Base-by-base conservation (phyloP, 495 filamentous ascomycete genomes). In the Aspergillus campestris region DNA sequence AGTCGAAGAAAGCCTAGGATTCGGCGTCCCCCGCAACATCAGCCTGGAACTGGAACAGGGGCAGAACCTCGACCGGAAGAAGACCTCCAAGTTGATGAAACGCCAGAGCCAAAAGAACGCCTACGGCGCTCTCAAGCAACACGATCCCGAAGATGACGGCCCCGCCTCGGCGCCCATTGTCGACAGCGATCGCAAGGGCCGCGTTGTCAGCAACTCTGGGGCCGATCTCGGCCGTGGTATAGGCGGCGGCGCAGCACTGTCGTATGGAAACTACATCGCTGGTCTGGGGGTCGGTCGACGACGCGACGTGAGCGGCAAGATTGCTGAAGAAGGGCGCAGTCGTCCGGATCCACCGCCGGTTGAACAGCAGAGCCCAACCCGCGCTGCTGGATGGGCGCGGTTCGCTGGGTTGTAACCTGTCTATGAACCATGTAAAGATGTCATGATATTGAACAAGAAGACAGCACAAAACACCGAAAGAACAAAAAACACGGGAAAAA, bases 261-360 rank as follows among this genome's bases (percentile, higher is more conserved):
- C 80, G 65, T 53, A 82, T 67, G 60, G 83, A 31, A 66, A 83
- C 55, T 83, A 79, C 48, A 75, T 79, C 18, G 61, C 75, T 10
- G 74, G 71, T 12, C 54, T 70, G 45, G 67, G 60, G 45, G 70
- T 60, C 55, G 70, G 61, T 47, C 66, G 63, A 52, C 61, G 68
- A 52, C 71, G 89, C 41, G 81, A 87, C 53, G 87, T 91, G 8
- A 92, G 87, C 55, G 89, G 88, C 3, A 87, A 87, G 63, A 67
- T 87, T 38, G 89, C 82, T 1, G 89, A 95, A 64, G 89, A 95
- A 64, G 89, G 89, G 1, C 70, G 82, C 34, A 78, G 77, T 3
- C 72, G 72, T 8, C 56, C 51, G 30, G 42, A 10, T 33, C 40
- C 37, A 30, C 46, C 38, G 31, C 27, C 34, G 9, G 50, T 38